Conservation (phyloP, 2,329 filamentous ascomycete species). For the Beauveria sp. region DNA sequence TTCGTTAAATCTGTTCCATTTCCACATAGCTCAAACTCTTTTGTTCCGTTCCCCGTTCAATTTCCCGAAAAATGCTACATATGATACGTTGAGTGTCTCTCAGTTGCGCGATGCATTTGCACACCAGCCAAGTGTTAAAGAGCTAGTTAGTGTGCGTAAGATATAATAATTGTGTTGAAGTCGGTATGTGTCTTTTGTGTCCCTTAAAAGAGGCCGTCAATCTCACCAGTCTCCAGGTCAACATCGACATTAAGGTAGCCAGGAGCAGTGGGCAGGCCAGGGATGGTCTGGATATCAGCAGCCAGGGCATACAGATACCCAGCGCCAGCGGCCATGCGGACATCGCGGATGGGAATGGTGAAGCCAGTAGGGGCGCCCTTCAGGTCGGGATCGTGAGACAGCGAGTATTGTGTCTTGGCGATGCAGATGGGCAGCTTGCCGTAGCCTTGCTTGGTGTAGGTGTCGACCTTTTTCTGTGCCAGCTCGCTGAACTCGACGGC, state of each 20-base stretch:
- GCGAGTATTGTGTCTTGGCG: conserved; percentile 96
- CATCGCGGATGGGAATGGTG: conserved; percentile 88
- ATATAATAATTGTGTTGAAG: background rate
- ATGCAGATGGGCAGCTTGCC: conserved; percentile 91
- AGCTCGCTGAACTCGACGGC: conserved; percentile 89
- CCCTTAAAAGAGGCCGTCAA: conserved; percentile 55
- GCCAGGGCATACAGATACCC: conserved; percentile 87
- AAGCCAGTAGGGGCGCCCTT: conserved; percentile 96
- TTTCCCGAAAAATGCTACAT: background rate
- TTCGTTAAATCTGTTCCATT: background rate
- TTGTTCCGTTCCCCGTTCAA: background rate
- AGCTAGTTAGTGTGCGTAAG: background rate
- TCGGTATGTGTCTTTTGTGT: background rate
- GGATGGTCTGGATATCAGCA: conserved; percentile 97
- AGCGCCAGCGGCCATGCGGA: conserved; percentile 86
- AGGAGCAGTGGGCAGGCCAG: conserved; percentile 86
- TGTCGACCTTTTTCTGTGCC: conserved; percentile 93
- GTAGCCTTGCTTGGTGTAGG: conserved; percentile 86
- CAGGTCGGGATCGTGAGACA: conserved; percentile 84
- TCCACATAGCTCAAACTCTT: background rate
- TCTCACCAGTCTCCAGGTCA: conserved; percentile 74
- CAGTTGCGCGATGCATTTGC: background rate
- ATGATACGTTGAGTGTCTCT: conserved; percentile 4
- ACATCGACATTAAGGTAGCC: conserved; percentile 93
- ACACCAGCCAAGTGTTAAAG: background rate